phyloP scores from a whole-genome alignment of 192 early-diverging fungal species.

The Coemansia sp. region DNA sequence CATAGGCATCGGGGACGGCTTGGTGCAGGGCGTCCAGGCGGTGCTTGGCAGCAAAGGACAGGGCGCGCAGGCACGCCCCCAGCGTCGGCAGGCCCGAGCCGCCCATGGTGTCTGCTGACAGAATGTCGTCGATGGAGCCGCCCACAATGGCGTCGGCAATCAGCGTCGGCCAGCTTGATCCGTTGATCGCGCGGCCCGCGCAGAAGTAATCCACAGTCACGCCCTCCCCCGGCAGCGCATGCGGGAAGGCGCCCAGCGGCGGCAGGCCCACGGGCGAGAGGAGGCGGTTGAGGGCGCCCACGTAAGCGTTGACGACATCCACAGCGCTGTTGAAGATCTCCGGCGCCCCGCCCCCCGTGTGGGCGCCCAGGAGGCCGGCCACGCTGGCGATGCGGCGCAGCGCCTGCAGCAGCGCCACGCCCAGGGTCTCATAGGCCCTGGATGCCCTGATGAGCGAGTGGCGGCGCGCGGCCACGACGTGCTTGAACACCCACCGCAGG shows the following conservation, averaged over 20 bases:
- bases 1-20: conserved; percentile 13
- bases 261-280: neutral
- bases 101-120: neutral
- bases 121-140: conserved; percentile 24
- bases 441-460: conserved; percentile 11
- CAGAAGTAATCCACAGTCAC: conserved; percentile 21
- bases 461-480: conserved; percentile 19
- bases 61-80: conserved; percentile 23
- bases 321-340: conserved; percentile 32
- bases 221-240: neutral
- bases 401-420: conserved; percentile 10
- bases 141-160: conserved; percentile 14
- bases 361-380: neutral
- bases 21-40: conserved; percentile 28
- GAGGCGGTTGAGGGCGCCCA: conserved; percentile 13
- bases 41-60: conserved; percentile 35
- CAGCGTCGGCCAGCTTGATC: neutral
- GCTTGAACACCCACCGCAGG: conserved; percentile 30
- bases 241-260: conserved; percentile 2
- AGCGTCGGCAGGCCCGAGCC: conserved; percentile 9
- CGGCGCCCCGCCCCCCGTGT: neutral
- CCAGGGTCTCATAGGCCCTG: conserved; percentile 19
- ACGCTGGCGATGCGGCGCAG: conserved; percentile 26
- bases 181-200: neutral
- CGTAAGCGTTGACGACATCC: conserved; percentile 22